These are phyloP conservation scores for Dactylonectria macrodidyma DNA, from an alignment of 2,329 filamentous ascomycete genomes.

Conservation along the genomic window DNA sequence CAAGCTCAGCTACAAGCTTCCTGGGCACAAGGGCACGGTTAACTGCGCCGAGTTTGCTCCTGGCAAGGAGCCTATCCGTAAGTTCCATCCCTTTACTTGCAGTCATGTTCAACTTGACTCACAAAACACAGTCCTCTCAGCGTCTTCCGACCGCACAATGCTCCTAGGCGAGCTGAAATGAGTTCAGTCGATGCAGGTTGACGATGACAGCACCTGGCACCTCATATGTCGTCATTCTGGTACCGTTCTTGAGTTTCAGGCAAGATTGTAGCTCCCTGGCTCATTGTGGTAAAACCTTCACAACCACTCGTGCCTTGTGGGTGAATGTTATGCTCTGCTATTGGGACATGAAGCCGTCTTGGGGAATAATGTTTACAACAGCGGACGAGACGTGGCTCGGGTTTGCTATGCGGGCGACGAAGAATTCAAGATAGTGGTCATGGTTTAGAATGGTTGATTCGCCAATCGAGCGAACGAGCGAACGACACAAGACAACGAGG, in stretches of 20 bases:
- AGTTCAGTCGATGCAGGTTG: slow-evolving; percentile 61
- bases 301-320: not conserved
- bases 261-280: not conserved
- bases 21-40: slow-evolving; percentile 94
- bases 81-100: slow-evolving; percentile 54
- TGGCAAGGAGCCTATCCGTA: slow-evolving; percentile 87
- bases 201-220: slow-evolving; percentile 20
- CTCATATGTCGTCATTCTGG: slow-evolving; percentile 17
- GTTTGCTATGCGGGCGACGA: not conserved
- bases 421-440: not conserved
- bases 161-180: slow-evolving; percentile 82
- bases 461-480: not conserved
- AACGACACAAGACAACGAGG: not conserved
- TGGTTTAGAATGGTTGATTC: not conserved
- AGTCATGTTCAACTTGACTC: slow-evolving; percentile 44
- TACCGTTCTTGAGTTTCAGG: slow-evolving; percentile 8
- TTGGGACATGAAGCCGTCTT: not conserved
- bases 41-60: slow-evolving; percentile 96
- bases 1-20: slow-evolving; percentile 94
- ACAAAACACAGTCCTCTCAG: slow-evolving; percentile 80
- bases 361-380: not conserved
- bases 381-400: not conserved
- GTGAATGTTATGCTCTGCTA: not conserved
- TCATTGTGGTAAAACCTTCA: not conserved
- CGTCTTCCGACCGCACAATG: slow-evolving; percentile 89